Percentiles rank a stretch among this genome's conserved stretches.
Evolutionary conservation across 176 grass and related monocot genomes (phyloP).

Genomic region (Chloris gayana): DNA sequence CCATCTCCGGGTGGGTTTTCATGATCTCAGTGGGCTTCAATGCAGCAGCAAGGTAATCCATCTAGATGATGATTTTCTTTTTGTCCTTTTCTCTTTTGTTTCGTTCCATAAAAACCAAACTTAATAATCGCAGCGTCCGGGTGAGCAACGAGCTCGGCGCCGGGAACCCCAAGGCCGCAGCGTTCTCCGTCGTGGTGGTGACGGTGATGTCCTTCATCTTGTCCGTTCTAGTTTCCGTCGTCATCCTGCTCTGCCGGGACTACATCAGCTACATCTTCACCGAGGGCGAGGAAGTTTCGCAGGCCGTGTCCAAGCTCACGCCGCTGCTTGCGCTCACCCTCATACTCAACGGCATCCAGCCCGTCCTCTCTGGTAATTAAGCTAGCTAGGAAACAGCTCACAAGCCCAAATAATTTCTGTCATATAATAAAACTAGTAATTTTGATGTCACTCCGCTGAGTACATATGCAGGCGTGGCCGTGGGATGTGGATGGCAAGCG

Average conservation of each 20-base stretch:
- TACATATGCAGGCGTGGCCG: slow-evolving; percentile 53
- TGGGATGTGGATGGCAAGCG: slow-evolving; percentile 56
- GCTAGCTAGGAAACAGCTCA: too few species aligned
- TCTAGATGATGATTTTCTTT: too few species aligned
- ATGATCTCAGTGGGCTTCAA: slow-evolving; percentile 91
- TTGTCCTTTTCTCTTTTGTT: background rate
- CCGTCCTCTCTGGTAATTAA: slow-evolving; percentile 59
- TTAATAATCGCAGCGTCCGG: slow-evolving; percentile 36
- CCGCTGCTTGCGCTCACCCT: slow-evolving; percentile 56
- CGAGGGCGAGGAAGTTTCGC: slow-evolving; percentile 48
- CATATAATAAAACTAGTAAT: background rate
- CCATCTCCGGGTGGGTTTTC: slow-evolving; percentile 75
- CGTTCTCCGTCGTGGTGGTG: slow-evolving; percentile 57
- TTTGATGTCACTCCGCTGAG: background rate
- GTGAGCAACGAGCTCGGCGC: slow-evolving; percentile 54
- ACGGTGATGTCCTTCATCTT: slow-evolving; percentile 36
- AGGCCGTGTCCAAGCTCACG: slow-evolving; percentile 47
- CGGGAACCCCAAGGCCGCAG: slow-evolving; percentile 48
- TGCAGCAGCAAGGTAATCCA: slow-evolving; percentile 86
- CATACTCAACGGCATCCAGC: slow-evolving; percentile 72
- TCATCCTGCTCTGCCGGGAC: slow-evolving; percentile 45
- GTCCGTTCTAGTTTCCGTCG: slow-evolving; percentile 22
- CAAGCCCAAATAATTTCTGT: background rate
- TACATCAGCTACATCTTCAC: slow-evolving; percentile 65
- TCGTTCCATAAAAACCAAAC: background rate